These are phyloP conservation scores for Pyrenophora graminea DNA, from an alignment of 2,329 filamentous ascomycete species.

Conservation along the genomic window DNA sequence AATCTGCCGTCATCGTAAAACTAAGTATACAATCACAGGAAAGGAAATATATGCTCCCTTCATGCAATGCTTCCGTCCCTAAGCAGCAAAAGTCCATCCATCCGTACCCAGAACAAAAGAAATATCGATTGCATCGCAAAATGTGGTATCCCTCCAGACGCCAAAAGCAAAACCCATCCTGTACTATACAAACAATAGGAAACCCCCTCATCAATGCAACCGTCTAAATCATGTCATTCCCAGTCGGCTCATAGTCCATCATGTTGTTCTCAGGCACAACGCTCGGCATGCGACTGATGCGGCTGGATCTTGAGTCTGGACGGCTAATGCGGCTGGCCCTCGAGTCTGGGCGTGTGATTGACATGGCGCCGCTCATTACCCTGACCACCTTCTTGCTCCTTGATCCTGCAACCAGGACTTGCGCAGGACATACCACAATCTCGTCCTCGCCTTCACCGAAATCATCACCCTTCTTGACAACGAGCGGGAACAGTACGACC, in stretches of 20 bases:
- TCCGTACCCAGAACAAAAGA: conserved; percentile 1
- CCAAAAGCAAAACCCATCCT: conserved; percentile 12
- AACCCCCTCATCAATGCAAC: conserved; percentile 3
- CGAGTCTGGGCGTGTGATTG: conserved; percentile 44
- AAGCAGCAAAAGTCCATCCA: not conserved
- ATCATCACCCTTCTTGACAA: conserved; percentile 95
- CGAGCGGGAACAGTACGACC: conserved; percentile 91
- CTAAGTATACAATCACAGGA: conserved; percentile 1
- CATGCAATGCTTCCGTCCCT: not conserved
- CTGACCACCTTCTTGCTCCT: conserved; percentile 55
- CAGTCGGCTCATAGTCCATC: conserved; percentile 39
- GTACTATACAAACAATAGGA: conserved; percentile 5
- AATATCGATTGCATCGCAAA: not conserved
- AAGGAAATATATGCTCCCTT: not conserved
- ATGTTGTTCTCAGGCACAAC: conserved; percentile 39
- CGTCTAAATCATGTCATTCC: conserved; percentile 35
- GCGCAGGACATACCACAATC: conserved; percentile 91
- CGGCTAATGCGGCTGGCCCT: conserved; percentile 33
- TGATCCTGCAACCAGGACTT: conserved; percentile 75
- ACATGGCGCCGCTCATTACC: conserved; percentile 56
- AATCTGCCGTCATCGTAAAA: not conserved
- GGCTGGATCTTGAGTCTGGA: conserved; percentile 28
- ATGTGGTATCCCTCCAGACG: not conserved
- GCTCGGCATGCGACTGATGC: conserved; percentile 34
- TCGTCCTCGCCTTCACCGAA: conserved; percentile 86